phyloP scores from a whole-genome alignment of 164 flowering plant genomes.

The Tetrastigma voinierianum region DNA sequence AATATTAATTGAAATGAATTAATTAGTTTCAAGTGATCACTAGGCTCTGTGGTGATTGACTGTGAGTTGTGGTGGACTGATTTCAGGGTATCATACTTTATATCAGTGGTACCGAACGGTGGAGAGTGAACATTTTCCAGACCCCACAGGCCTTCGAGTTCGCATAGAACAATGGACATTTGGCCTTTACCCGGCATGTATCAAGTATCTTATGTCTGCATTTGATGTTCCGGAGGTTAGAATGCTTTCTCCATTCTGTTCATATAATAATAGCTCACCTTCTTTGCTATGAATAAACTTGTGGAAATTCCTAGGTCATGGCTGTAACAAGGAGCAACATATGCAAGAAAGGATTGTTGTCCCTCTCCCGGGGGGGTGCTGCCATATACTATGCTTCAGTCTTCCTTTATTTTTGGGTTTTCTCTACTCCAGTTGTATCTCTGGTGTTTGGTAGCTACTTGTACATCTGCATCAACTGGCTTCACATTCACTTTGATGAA shows the following conservation, averaged over 20 bases:
- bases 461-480: constrained; percentile 96
- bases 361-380: constrained; percentile 79
- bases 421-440: constrained; percentile 96
- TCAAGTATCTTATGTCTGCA: constrained; percentile 98
- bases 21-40: neutral
- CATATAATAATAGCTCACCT: neutral
- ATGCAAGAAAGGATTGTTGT: constrained; percentile 77
- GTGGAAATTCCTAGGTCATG: constrained; percentile 72
- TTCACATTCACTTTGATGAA: constrained; percentile 96
- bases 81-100: constrained; percentile 88
- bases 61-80: neutral
- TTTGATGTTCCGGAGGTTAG: constrained; percentile 97
- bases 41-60: neutral
- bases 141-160: constrained; percentile 93
- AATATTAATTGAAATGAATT: neutral
- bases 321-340: constrained; percentile 88
- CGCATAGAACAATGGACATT: constrained; percentile 98
- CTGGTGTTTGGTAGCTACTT: constrained; percentile 94
- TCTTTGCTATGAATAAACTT: neutral
- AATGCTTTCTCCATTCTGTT: neutral
- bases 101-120: constrained; percentile 92
- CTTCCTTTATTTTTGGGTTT: constrained; percentile 96
- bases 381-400: constrained; percentile 82
- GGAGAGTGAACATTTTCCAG: constrained; percentile 96
- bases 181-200: constrained; percentile 99